Conservation (phyloP, 2,329 filamentous ascomycete genomes). For the Colletotrichum sp. region DNA sequence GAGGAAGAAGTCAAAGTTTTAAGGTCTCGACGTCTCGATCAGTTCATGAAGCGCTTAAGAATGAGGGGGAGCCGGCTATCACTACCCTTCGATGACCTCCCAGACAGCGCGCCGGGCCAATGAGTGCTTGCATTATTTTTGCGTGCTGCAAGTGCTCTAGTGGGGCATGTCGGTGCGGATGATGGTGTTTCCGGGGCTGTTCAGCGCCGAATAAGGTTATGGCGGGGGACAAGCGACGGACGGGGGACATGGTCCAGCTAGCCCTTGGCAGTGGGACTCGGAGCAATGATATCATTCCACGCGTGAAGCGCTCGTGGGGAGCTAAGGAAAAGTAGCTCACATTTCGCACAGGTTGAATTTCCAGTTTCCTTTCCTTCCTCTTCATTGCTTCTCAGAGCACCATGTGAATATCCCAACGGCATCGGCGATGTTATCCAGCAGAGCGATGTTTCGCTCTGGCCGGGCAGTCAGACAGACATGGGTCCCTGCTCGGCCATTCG, state of each 20-base stretch:
- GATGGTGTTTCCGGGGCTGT: not conserved
- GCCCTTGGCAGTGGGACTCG: not conserved
- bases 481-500: not conserved
- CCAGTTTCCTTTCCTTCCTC: not conserved
- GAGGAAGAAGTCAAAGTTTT: too few species aligned
- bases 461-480: not conserved
- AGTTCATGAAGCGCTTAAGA: not conserved
- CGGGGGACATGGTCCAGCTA: not conserved
- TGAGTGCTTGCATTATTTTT: constrained; percentile 20
- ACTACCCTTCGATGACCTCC: constrained; percentile 12
- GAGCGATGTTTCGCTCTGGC: constrained; percentile 9
- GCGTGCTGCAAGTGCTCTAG: not conserved
- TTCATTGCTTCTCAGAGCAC: not conserved
- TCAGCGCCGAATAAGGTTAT: constrained; percentile 3
- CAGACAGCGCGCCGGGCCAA: constrained; percentile 14
- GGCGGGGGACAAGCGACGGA: not conserved
- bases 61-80: constrained; percentile 16
- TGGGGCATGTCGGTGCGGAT: constrained; percentile 8
- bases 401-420: not conserved
- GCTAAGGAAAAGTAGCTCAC: not conserved
- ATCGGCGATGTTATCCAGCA: constrained; percentile 5
- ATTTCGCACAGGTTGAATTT: not conserved
- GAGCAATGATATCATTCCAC: constrained; percentile 15
- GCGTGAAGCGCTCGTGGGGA: not conserved
- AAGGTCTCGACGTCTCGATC: not conserved